These are phyloP conservation scores for Oryza longistaminata DNA, from an alignment of 176 grass and related monocot species.

Conservation along the genomic window DNA sequence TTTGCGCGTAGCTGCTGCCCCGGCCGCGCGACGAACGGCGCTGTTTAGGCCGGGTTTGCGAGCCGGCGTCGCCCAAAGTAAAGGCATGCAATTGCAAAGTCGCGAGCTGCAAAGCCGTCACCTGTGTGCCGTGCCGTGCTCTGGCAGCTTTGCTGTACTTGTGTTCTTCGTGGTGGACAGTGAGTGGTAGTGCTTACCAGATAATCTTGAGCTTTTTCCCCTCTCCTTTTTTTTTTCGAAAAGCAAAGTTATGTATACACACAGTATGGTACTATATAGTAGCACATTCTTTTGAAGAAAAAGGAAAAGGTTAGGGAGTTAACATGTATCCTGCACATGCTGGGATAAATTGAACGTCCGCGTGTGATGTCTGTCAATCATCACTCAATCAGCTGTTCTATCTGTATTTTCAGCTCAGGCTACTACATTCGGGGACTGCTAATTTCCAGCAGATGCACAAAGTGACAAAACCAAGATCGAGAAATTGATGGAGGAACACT, in stretches of 20 bases:
- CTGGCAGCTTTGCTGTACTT: not conserved
- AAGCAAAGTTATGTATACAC: conserved; percentile 2
- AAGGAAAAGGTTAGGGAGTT: not conserved
- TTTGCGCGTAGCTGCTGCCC: conserved; percentile 27
- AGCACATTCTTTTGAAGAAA: not conserved
- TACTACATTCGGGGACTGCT: not conserved
- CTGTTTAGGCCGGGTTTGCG: not conserved
- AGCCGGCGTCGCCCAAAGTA: conserved; percentile 33
- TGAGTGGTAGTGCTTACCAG: conserved; percentile 29
- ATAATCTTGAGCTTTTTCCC: not conserved
- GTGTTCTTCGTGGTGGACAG: not conserved
- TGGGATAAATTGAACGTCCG: not conserved
- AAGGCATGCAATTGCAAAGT: not conserved
- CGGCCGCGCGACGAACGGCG: not conserved
- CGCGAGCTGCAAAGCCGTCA: not conserved
- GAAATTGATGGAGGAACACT: too few species aligned
- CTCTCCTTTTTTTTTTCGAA: not conserved
- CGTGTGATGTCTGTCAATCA: not conserved
- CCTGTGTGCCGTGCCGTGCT: conserved; percentile 27
- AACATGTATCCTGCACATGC: not conserved
- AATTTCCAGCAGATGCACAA: not conserved
- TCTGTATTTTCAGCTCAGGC: not conserved
- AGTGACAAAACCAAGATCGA: not conserved
- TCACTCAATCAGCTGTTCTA: not conserved
- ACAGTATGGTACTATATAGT: not conserved